These are phyloP conservation scores for Phytophthora megakarya DNA, from an alignment of 352 stramenopile species.

Conservation along the genomic window DNA sequence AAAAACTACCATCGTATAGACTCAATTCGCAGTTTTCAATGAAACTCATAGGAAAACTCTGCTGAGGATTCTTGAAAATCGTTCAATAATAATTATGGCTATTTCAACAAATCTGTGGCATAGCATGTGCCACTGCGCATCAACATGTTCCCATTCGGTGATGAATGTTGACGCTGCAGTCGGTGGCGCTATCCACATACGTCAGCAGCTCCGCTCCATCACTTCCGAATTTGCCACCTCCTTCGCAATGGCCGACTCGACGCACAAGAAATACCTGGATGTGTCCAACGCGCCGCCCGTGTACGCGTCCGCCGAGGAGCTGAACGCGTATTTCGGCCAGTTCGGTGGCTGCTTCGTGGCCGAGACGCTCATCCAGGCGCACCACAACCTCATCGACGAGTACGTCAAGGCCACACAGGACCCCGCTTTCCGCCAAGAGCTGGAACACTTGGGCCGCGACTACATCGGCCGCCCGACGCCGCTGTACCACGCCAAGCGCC, in stretches of 20 bases:
- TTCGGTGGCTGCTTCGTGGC: constrained; percentile 98
- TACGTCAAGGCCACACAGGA: constrained; percentile 96
- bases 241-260: neutral
- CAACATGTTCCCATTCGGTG: constrained; percentile 27
- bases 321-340: constrained; percentile 89
- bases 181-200: constrained; percentile 23
- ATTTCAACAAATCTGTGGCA: neutral
- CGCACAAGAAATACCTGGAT: constrained; percentile 53
- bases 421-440: constrained; percentile 93
- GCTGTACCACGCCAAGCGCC: constrained; percentile 95
- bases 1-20: no score
- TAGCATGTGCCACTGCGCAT: constrained; percentile 14
- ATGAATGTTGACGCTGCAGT: constrained; percentile 21
- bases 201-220: constrained; percentile 11
- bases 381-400: constrained; percentile 93
- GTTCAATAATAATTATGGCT: no score
- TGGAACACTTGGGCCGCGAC: constrained; percentile 95
- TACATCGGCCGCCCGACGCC: constrained; percentile 94
- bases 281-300: constrained; percentile 80
- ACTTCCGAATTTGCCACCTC: constrained; percentile 32
- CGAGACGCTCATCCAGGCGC: constrained; percentile 96
- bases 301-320: constrained; percentile 62
- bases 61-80: no score
- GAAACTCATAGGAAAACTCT: no score
- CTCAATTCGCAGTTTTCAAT: no score